Percentiles rank a stretch among this genome's conserved stretches.
These are phyloP conservation scores for Tulasnella sp. DNA, from an alignment of 768 basidiomycete genomes.

Conservation along the genomic window DNA sequence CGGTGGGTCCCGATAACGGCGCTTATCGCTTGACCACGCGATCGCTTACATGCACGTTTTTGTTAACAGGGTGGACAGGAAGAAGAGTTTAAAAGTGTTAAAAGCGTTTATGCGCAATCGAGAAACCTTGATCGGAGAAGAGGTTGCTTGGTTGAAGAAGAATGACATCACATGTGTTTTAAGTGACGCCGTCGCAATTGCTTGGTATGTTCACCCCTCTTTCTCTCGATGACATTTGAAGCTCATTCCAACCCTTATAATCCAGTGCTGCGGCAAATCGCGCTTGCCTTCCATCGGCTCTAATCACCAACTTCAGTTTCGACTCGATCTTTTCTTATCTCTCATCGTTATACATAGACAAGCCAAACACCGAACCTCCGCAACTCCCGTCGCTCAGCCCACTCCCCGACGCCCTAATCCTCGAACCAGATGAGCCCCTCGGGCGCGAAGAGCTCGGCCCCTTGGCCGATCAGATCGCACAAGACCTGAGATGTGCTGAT, in stretches of 20 bases:
- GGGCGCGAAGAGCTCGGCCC: constrained; percentile 40
- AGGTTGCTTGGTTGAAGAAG: constrained; percentile 46
- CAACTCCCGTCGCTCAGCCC: not conserved
- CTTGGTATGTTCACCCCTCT: constrained; percentile 42
- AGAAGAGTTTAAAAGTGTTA: constrained; percentile 54
- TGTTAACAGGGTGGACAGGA: constrained; percentile 46
- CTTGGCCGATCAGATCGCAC: constrained; percentile 51
- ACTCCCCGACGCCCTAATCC: not conserved
- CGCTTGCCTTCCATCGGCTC: constrained; percentile 53
- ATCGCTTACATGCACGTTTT: not conserved
- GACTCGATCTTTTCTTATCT: constrained; percentile 76
- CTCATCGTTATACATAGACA: constrained; percentile 44
- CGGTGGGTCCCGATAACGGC: constrained; percentile 21
- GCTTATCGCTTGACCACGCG: not conserved
- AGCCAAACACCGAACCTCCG: not conserved
- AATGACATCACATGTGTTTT: constrained; percentile 49
- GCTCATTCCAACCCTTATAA: not conserved
- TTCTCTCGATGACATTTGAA: not conserved
- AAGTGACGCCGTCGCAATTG: constrained; percentile 69
- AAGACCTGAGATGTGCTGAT: constrained; percentile 62
- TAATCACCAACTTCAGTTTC: constrained; percentile 78
- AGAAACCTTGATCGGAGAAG: constrained; percentile 42
- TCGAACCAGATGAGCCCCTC: constrained; percentile 46
- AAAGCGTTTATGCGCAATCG: constrained; percentile 47
- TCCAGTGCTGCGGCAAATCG: constrained; percentile 46